phyloP scores from a whole-genome alignment of 2,329 filamentous ascomycete species.

The Neodidymelliopsis sp. region DNA sequence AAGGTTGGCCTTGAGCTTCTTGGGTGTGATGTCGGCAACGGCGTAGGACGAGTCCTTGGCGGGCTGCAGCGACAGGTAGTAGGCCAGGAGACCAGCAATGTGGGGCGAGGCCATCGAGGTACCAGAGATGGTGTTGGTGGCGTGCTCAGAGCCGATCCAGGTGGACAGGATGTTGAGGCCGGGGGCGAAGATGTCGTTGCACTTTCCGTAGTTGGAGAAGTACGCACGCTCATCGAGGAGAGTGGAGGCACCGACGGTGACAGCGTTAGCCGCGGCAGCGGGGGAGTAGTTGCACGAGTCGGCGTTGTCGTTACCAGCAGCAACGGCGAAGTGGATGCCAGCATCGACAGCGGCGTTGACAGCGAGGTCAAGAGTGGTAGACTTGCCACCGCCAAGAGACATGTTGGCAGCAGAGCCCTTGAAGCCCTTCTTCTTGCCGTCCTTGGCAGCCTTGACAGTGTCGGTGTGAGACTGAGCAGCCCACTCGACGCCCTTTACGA shows the following conservation, averaged over 20 bases:
- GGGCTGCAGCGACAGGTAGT: constrained; percentile 96
- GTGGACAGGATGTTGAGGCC: constrained; percentile 97
- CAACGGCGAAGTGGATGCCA: constrained; percentile 96
- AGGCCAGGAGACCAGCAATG: constrained; percentile 88
- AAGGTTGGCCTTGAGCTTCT: constrained; percentile 90
- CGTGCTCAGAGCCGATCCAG: constrained; percentile 96
- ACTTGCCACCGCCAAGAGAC: constrained; percentile 98
- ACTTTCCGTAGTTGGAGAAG: constrained; percentile 99
- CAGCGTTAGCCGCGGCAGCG: constrained; percentile 86
- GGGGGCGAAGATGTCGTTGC: constrained; percentile 98
- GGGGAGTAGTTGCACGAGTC: constrained; percentile 99
- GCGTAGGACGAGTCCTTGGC: constrained; percentile 88
- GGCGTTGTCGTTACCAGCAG: constrained; percentile 97
- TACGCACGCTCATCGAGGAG: constrained; percentile 95
- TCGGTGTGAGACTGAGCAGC: constrained; percentile 81
- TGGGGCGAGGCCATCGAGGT: constrained; percentile 75
- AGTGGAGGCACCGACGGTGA: constrained; percentile 95
- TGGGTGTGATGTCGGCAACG: constrained; percentile 86
- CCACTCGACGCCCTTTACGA: constrained; percentile 97
- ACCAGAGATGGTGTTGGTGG: constrained; percentile 94
- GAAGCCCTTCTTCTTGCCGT: constrained; percentile 92
- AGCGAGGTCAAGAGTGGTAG: constrained; percentile 84
- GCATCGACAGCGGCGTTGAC: constrained; percentile 92
- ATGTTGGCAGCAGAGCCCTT: constrained; percentile 99
- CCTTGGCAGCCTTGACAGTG: constrained; percentile 80